Percentiles rank a stretch among this genome's conserved stretches.
These are phyloP conservation scores for Ogataea hybrid DNA, from an alignment of 1,139 yeast species.

Conservation along the genomic window DNA sequence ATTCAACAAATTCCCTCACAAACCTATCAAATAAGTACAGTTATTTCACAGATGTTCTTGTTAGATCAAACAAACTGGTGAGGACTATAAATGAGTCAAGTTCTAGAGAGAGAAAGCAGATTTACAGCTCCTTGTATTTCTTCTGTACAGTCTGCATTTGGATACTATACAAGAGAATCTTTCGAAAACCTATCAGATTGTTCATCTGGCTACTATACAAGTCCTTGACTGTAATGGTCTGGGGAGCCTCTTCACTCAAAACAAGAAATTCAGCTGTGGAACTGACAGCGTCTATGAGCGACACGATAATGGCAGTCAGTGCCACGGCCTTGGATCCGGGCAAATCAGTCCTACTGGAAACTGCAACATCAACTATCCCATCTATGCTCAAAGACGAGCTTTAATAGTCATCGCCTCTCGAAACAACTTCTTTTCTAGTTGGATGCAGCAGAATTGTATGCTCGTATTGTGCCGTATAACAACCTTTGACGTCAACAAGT, in stretches of 20 bases:
- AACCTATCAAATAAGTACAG: conserved; percentile 50
- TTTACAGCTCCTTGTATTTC: conserved; percentile 58
- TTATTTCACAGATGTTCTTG: conserved; percentile 52
- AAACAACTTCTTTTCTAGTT: conserved; percentile 88
- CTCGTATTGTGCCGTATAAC: conserved; percentile 95
- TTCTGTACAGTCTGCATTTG: conserved; percentile 54
- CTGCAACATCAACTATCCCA: background rate
- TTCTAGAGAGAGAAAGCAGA: conserved; percentile 55
- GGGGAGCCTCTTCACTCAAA: conserved; percentile 22
- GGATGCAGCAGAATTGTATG: conserved; percentile 92
- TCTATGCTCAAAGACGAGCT: conserved; percentile 8
- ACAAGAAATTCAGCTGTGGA: conserved; percentile 1
- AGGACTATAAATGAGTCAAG: conserved; percentile 68
- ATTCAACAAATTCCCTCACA: conserved; percentile 52
- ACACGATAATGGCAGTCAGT: conserved; percentile 2
- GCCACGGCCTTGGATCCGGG: background rate
- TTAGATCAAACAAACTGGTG: conserved; percentile 55
- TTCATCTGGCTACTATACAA: conserved; percentile 58
- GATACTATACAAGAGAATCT: conserved; percentile 64
- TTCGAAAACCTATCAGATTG: conserved; percentile 54
- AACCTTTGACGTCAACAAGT: conserved; percentile 76
- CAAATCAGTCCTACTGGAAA: background rate
- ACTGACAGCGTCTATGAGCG: conserved; percentile 2
- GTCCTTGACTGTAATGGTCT: conserved; percentile 39
- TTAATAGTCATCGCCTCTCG: conserved; percentile 90